phyloP scores from a whole-genome alignment of 192 early-diverging fungal genomes.

The Tieghemiomyces parasiticus region DNA sequence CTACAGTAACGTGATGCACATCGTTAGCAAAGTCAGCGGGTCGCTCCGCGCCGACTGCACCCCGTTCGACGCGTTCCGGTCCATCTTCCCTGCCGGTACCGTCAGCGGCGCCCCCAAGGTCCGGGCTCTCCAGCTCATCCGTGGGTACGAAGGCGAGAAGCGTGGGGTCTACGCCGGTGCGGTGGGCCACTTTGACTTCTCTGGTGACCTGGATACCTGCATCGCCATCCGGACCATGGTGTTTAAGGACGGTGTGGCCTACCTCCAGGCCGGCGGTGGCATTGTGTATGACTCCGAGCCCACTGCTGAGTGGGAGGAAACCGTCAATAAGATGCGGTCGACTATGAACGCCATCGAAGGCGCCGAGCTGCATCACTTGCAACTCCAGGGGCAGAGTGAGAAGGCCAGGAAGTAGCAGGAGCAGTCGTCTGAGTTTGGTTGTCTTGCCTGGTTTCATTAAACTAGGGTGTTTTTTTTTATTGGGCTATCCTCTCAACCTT shows the following conservation, averaged over 20 bases:
- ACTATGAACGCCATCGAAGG: constrained; percentile 76
- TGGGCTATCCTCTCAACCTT: too few relatives aligned
- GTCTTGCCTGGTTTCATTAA: too few relatives aligned
- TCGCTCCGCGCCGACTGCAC: constrained; percentile 78
- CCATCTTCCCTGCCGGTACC: constrained; percentile 97
- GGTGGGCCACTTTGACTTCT: constrained; percentile 91
- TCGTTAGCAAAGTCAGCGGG: constrained; percentile 93
- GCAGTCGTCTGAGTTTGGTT: too few relatives aligned
- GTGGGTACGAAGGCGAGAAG: constrained; percentile 76
- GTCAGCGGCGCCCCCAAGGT: constrained; percentile 98
- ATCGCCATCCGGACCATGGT: constrained; percentile 98
- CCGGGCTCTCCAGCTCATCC: constrained; percentile 89
- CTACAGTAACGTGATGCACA: constrained; percentile 99
- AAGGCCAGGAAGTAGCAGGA: too few relatives aligned
- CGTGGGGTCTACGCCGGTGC: constrained; percentile 84
- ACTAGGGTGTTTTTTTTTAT: too few relatives aligned
- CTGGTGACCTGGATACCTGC: constrained; percentile 87
- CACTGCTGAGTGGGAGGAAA: constrained; percentile 88
- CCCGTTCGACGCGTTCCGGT: constrained; percentile 87
- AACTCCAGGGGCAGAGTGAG: constrained; percentile 48
- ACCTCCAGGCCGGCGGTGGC: constrained; percentile 91
- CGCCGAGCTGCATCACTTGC: constrained; percentile 68
- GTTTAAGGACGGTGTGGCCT: constrained; percentile 89
- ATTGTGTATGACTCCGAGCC: constrained; percentile 94
- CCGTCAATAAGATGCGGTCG: constrained; percentile 85